Evolutionary conservation across 208 protist genomes (phyloP).

Genomic region (Borovskyia barvae): DNA sequence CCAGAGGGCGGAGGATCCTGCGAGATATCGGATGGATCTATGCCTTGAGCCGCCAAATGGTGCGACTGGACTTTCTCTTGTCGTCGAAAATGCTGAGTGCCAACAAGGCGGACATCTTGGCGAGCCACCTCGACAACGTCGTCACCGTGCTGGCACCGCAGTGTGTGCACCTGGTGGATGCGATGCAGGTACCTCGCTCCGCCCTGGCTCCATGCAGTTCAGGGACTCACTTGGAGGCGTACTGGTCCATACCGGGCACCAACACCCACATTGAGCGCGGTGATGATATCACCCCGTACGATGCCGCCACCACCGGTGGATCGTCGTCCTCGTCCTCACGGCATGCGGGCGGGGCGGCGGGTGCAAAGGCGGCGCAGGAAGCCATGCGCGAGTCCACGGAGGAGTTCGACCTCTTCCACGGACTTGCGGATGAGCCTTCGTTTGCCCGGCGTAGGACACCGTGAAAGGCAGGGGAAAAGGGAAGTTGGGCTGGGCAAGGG

Average conservation of each 20-base stretch:
- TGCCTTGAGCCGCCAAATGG: constrained; percentile 71
- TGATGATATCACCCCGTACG: constrained; percentile 47
- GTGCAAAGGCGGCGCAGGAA: constrained; percentile 77
- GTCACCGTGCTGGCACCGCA: constrained; percentile 86
- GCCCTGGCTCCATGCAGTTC: constrained; percentile 57
- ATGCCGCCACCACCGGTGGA: constrained; percentile 3
- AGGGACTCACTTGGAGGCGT: constrained; percentile 65
- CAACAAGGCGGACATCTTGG: constrained; percentile 56
- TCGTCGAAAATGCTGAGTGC: constrained; percentile 66
- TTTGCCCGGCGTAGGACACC: constrained; percentile 34
- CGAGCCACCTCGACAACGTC: constrained; percentile 82
- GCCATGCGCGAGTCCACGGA: constrained; percentile 65
- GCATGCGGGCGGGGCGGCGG: constrained; percentile 9
- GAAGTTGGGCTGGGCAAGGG: too few relatives aligned
- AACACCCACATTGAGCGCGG: constrained; percentile 79
- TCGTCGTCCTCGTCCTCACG: too few relatives aligned
- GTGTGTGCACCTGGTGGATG: constrained; percentile 80
- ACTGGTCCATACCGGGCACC: constrained; percentile 88
- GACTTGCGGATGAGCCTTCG: constrained; percentile 70
- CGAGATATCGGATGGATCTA: constrained; percentile 90
- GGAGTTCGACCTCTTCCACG: constrained; percentile 87
- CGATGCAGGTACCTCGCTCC: constrained; percentile 63
- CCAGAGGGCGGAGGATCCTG: constrained; percentile 76
- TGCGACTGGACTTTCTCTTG: constrained; percentile 77
- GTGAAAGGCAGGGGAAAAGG: constrained; percentile 31